Base-by-base conservation (phyloP, 139 green algal species). In the Tetradesmus obliquus region DNA sequence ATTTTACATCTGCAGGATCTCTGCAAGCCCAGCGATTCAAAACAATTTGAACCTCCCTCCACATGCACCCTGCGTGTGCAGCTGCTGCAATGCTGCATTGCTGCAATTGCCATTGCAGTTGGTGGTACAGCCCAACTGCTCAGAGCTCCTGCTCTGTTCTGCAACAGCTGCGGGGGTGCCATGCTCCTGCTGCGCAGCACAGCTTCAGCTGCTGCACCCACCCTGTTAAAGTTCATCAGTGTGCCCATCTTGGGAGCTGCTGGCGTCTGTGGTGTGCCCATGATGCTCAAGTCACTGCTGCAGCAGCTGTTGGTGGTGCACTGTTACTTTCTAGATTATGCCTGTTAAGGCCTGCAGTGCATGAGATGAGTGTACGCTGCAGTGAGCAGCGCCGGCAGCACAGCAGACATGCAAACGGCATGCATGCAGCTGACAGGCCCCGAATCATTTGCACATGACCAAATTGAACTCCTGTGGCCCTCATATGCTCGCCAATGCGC, bases 211-310 rank as follows among this genome's bases (percentile, higher is more conserved):
- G 66, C 66, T 54, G 58, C 15, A 69, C 87, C 20, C 55, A 91
- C 87, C 87, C 87, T 86, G 87, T 79, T 91, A 3, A 91, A 12
- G 62, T 91, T 91, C 53, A 91, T 71, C 53, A 91, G 72, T 8
- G 72, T 86, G 22, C 87, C 87, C 55, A 91, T 84, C 32, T 79
- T 86, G 2, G 87, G 87, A 6, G 76, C 87, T n/a, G 66, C 62
- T 13, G 87, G 87, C 54, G 74, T 86, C 72, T 85, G 87, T 66
- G 87, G 87, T 12, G 51, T 90, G 19, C 55, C 24, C 84, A 88
- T 88, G n/a, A 53, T 54, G 55, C 51, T 19, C 51, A 19, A 58
- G 57, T 15, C 32, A 24, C 9, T 51, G 24, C 3, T 82, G 76
- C 5, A 57, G 83, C 55, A 76, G 20, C 83, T 54, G 19, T 55